These are phyloP conservation scores for Tetrastigma voinierianum DNA, from an alignment of 164 flowering plant genomes.

Conservation along the genomic window DNA sequence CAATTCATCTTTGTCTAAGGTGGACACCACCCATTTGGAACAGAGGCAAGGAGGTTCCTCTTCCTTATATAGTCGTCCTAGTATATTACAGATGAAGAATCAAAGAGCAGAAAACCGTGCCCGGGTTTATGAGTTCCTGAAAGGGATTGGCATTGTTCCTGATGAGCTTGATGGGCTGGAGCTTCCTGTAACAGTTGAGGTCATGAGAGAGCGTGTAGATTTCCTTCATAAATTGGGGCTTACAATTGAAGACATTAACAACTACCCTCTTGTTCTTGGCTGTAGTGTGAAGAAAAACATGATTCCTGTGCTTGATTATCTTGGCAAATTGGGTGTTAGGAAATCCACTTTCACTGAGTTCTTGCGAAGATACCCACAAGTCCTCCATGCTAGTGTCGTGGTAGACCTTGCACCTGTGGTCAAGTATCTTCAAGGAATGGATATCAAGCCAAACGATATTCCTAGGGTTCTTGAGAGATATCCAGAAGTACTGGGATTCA, in stretches of 20 bases:
- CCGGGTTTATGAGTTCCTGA: slow-evolving; percentile 72
- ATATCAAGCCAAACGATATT: slow-evolving; percentile 71
- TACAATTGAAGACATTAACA: slow-evolving; percentile 81
- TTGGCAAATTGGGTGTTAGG: slow-evolving; percentile 85
- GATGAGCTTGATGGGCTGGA: slow-evolving; percentile 95
- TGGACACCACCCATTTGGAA: slow-evolving; percentile 18
- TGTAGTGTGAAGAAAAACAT: slow-evolving; percentile 97
- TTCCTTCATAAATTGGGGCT: slow-evolving; percentile 86
- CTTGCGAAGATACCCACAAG: slow-evolving; percentile 85
- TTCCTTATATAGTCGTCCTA: slow-evolving; percentile 76
- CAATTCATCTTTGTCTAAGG: slow-evolving; percentile 27
- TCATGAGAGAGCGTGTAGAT: slow-evolving; percentile 90
- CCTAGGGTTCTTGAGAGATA: slow-evolving; percentile 83
- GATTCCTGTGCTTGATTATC: slow-evolving; percentile 95
- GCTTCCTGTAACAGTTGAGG: slow-evolving; percentile 86
- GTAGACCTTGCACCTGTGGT: slow-evolving; percentile 95
- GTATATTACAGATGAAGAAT: slow-evolving; percentile 77
- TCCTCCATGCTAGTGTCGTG: slow-evolving; percentile 91
- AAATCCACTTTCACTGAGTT: slow-evolving; percentile 73
- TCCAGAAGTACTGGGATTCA: slow-evolving; percentile 90
- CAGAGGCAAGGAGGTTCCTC: slow-evolving; percentile 38
- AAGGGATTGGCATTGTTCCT: slow-evolving; percentile 71
- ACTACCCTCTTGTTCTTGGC: slow-evolving; percentile 92
- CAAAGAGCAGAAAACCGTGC: slow-evolving; percentile 70
- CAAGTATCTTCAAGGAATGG: slow-evolving; percentile 85